Percentiles rank a stretch among this genome's conserved stretches.
phyloP scores from a whole-genome alignment of 2,329 filamentous ascomycete genomes.

The Tolypocladium cylindrosporum region DNA sequence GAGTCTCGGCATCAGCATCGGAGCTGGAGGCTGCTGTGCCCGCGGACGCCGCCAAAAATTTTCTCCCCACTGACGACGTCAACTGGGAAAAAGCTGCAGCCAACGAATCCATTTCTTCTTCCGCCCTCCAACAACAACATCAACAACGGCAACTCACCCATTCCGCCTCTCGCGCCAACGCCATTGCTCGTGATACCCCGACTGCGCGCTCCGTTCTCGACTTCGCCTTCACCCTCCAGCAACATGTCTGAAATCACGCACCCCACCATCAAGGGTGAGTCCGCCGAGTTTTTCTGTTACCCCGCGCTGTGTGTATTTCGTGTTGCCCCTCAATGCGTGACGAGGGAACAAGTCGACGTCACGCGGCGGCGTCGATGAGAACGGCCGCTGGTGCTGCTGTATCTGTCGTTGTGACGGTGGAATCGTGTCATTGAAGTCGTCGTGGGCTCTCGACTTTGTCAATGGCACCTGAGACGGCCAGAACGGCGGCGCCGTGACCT shows the following conservation, averaged over 20 bases:
- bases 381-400: background rate
- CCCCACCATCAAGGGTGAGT: slow-evolving; percentile 48
- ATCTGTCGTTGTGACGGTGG: background rate
- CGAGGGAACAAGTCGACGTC: background rate
- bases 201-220: background rate
- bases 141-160: background rate
- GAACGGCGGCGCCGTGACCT: background rate
- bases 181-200: background rate
- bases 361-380: background rate
- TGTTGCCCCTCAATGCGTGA: slow-evolving; percentile 8
- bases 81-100: background rate
- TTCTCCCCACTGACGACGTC: background rate
- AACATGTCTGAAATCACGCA: slow-evolving; percentile 45
- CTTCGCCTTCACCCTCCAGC: background rate
- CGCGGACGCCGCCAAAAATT: background rate
- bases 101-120: background rate
- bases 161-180: background rate
- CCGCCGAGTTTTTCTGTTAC: background rate
- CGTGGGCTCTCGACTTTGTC: background rate
- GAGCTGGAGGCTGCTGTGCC: background rate
- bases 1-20: background rate
- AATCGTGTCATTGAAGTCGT: background rate
- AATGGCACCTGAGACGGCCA: background rate
- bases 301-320: slow-evolving; percentile 2
- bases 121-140: background rate